Evolutionary conservation across 2,329 filamentous ascomycete species (phyloP).

Genomic region (Neofusicoccum laricinum): DNA sequence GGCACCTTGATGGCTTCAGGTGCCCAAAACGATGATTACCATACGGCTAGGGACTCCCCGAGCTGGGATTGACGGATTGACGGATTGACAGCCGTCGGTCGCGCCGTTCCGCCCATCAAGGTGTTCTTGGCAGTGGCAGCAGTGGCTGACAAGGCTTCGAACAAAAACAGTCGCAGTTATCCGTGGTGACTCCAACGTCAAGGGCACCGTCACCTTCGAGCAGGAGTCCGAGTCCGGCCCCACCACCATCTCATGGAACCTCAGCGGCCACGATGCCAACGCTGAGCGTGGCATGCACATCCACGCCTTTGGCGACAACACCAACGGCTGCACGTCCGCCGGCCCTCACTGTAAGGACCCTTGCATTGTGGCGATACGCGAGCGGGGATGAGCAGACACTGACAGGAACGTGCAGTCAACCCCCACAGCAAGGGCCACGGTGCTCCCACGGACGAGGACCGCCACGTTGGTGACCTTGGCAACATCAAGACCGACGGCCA

Average conservation of each 20-base stretch:
- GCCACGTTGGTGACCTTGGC: constrained; percentile 95
- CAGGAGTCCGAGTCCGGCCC: constrained; percentile 77
- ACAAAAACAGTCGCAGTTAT: constrained; percentile 75
- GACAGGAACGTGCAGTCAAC: constrained; percentile 68
- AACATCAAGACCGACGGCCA: constrained; percentile 95
- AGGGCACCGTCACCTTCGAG: constrained; percentile 92
- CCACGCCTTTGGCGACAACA: constrained; percentile 99
- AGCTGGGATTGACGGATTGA: not conserved
- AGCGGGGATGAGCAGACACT: constrained; percentile 5
- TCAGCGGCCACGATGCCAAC: constrained; percentile 88
- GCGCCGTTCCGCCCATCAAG: constrained; percentile 13
- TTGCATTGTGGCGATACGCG: not conserved
- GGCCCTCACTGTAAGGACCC: constrained; percentile 84
- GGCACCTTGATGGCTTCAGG: constrained; percentile 14
- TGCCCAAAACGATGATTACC: constrained; percentile 9
- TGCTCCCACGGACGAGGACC: constrained; percentile 74
- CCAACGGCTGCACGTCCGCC: constrained; percentile 98
- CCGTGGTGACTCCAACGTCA: constrained; percentile 95
- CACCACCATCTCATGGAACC: constrained; percentile 89
- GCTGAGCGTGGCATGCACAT: constrained; percentile 98
- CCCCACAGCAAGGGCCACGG: constrained; percentile 90
- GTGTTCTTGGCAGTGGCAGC: not conserved
- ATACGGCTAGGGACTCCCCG: not conserved
- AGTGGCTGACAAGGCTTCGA: constrained; percentile 7
- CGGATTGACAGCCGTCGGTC: not conserved